These are phyloP conservation scores for Penicillium psychrofluorescens DNA, from an alignment of 495 filamentous ascomycete genomes.

Conservation along the genomic window DNA sequence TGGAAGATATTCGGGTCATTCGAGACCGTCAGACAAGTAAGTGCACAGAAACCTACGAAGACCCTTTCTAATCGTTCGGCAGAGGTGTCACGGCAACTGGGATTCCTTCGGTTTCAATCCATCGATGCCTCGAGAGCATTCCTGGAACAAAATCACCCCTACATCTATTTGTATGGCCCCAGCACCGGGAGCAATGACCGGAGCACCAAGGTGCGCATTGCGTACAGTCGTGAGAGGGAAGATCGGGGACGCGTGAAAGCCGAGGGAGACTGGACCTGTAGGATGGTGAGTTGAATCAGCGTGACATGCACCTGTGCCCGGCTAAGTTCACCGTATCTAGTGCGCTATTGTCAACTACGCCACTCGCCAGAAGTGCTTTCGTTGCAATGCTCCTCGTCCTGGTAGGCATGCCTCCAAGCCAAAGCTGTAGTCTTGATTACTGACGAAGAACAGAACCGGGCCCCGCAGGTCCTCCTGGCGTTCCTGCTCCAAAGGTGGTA, in stretches of 20 bases:
- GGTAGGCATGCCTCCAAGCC: conserved; percentile 40
- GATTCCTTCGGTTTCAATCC: conserved; percentile 58
- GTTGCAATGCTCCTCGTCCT: conserved; percentile 63
- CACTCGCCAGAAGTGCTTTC: conserved; percentile 61
- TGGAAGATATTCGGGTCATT: conserved; percentile 61
- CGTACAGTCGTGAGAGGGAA: conserved; percentile 51
- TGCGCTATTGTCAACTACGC: conserved; percentile 68
- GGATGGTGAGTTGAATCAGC: conserved; percentile 46
- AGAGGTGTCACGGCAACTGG: conserved; percentile 58
- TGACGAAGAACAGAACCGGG: conserved; percentile 17
- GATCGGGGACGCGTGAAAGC: conserved; percentile 43
- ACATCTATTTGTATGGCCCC: conserved; percentile 48
- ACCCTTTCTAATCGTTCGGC: not conserved
- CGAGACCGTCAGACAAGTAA: conserved; percentile 60
- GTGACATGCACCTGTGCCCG: not conserved
- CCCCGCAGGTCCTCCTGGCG: conserved; percentile 22
- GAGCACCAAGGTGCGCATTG: conserved; percentile 52
- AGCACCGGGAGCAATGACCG: conserved; percentile 40
- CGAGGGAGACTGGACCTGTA: conserved; percentile 73
- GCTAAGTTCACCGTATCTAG: conserved; percentile 29
- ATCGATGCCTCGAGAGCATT: conserved; percentile 57
- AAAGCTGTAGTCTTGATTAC: not conserved
- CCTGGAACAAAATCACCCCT: conserved; percentile 57
- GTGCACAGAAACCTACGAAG: not conserved
- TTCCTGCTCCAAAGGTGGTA: conserved; percentile 30